Base-by-base conservation (phyloP, 192 early-diverging fungal species). In the Martensiomyces pterosporus region DNA sequence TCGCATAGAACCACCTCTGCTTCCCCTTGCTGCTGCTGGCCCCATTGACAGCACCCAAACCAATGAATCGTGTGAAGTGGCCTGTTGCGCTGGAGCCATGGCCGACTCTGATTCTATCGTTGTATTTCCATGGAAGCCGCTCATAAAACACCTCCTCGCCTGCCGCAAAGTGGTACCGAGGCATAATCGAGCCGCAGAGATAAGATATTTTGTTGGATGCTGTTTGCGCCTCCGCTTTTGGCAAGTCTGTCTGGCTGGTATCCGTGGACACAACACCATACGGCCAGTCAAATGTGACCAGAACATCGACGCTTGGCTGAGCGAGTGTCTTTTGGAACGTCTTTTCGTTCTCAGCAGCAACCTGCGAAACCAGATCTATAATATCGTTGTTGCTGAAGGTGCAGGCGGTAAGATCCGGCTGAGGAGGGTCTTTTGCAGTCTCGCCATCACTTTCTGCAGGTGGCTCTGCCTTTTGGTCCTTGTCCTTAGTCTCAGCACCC, bases 1-100 rank as follows among this genome's bases (percentile, higher is more conserved):
- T 86, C 1, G 92, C 93, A 59, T 94, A 97, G 55, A 91, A 91
- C 93, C 93, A 97, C 63, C 82, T 54, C 49, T 85, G 80, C 67
- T 91, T 92, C 21, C 73, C 61, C 14, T 14, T 41, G 14, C 17
- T 5, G 39, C 55, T 44, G 21, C 37, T 63, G 13, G 75, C 54
- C 37, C 78, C 80, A 22, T 79, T 80, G 33, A 85, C 87, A 5
- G 80, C 61, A 1, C 79, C 88, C 17, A 97, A 57, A 3, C 88
- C 87, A 53, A 97, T 80, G 55, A 97, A 94, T 22, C 94, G 77
- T 5, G 94, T 91, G 32, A 52, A 76, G 25, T 75, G 66, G 2
- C 46, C 25, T 0, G 21, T 21, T 2, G 55, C 49, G 2, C 52
- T 46, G 6, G 45, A 21, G 12, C 60, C 47, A 2, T 41, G 41